A percentile compares a stretch with the other conserved stretches of the same genome.
Evolutionary conservation across 768 basidiomycete species (phyloP).

Genomic region (Rhodosporidiobolus sp.): DNA sequence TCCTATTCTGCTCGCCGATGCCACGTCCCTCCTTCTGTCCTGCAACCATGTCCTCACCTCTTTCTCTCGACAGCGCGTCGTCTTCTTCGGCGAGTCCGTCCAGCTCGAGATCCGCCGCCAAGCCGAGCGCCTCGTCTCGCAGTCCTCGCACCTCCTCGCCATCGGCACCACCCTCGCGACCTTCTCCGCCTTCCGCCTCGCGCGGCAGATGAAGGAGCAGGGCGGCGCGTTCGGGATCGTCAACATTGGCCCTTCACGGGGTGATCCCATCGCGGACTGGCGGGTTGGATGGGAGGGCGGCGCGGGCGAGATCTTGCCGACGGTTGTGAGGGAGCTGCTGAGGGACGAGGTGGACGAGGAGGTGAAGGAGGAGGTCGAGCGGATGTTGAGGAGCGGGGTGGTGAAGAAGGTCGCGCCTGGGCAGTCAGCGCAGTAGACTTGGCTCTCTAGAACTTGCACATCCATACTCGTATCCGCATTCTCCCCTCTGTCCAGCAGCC

Average conservation of each 20-base stretch:
- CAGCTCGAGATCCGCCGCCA: conserved; percentile 16
- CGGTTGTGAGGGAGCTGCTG: conserved; percentile 10
- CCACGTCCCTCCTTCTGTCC: no score
- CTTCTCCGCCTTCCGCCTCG: conserved; percentile 81
- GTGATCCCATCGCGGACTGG: conserved; percentile 62
- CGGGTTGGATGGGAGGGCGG: conserved; percentile 77
- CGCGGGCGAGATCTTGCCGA: conserved; percentile 30
- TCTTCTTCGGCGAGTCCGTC: conserved; percentile 36
- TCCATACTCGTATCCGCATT: no score
- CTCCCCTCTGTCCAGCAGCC: not conserved
- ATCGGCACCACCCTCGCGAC: conserved; percentile 90
- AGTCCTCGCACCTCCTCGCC: conserved; percentile 66
- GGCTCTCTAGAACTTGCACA: not conserved
- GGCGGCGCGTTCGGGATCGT: conserved; percentile 75
- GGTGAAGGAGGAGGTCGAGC: conserved; percentile 19
- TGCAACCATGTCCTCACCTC: not conserved
- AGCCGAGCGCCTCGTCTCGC: conserved; percentile 51
- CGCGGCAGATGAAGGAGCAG: conserved; percentile 72
- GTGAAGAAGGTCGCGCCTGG: conserved; percentile 18
- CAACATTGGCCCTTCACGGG: conserved; percentile 84
- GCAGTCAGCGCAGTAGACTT: not conserved
- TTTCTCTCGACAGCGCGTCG: conserved; percentile 11
- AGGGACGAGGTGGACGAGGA: not conserved
- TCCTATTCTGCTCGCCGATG: no score
- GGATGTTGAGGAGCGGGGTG: conserved; percentile 16